Evolutionary conservation across 2,329 filamentous ascomycete genomes (phyloP), one percentile per base, ranked within the genome.

Genomic region (Epichloe brachyelytri): DNA sequence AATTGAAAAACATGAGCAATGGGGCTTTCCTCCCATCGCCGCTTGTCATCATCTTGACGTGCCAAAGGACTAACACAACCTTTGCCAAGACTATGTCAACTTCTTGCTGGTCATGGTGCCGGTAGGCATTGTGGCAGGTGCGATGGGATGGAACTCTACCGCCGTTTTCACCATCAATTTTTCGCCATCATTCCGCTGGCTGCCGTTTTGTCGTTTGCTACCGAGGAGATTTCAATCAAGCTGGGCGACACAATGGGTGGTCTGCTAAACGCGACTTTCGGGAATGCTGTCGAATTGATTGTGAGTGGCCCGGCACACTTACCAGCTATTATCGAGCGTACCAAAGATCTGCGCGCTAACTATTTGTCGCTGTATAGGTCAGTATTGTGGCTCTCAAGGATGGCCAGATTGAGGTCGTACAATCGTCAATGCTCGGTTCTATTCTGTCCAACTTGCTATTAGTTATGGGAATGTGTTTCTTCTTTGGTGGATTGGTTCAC

Each of bases 361-460:
- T 5, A 11, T 15, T 22, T 19, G 33, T 6, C 1, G 12, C n/a
- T 19, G 17, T 17, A 17, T 63, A 91, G 86, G 87, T 95, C 64
- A 95, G 88, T 65, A 91, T 97, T 59, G 85, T 97, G 56, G 93
- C 93, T 17, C 77, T 98, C 44, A 80, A 75, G 57, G 82, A 93
- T 59, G 81, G 82, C 56, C 86, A 97, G 70, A 94, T 96, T 63
- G 83, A 91, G 60, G 90, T 97, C 57, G 91, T 97, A n/a, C 93
- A 97, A 71, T 86, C 91, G 19, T 95, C 88, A 56, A 97, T 97
- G 90, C 82, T 97, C 36, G 91, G 93, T 46, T 94, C 87, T 62
- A 95, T 97, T 59, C 75, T 97, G 39, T 96, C 91, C 57, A 97
- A 97, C 68, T 83, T 96, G 57, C 77, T 97, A 7, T 80, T 97